Percentiles rank a stretch among this genome's conserved stretches.
These are phyloP conservation scores for Talaromyces adpressus DNA, from an alignment of 495 filamentous ascomycete genomes.

Conservation along the genomic window DNA sequence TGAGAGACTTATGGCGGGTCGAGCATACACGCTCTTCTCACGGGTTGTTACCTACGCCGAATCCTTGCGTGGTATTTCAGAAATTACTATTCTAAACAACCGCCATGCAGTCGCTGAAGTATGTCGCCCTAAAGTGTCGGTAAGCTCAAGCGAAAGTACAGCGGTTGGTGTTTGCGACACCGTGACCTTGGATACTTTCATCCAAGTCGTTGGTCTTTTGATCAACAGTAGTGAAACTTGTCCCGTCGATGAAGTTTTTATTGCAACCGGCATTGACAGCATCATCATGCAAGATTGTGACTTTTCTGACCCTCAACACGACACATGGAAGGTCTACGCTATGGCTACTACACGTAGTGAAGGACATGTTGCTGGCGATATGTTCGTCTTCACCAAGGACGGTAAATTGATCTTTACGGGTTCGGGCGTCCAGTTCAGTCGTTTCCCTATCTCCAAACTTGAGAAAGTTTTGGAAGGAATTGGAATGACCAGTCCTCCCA, in stretches of 20 bases:
- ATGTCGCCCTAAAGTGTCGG: not conserved
- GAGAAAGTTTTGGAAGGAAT: conserved; percentile 15
- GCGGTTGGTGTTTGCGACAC: conserved; percentile 16
- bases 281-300: conserved; percentile 13
- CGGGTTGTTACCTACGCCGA: conserved; percentile 20
- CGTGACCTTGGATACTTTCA: conserved; percentile 23
- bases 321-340: conserved; percentile 21
- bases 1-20: conserved; percentile 10
- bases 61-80: conserved; percentile 15
- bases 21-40: conserved; percentile 20
- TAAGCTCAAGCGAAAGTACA: conserved; percentile 14
- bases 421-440: conserved; percentile 16
- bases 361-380: conserved; percentile 17
- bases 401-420: conserved; percentile 14
- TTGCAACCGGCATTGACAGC: conserved; percentile 17
- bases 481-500: conserved; percentile 1
- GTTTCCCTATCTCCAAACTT: conserved; percentile 13
- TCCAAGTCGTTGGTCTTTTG: conserved; percentile 28
- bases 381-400: conserved; percentile 19
- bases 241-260: conserved; percentile 18
- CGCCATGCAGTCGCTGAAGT: conserved; percentile 18
- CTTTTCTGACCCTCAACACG: not conserved
- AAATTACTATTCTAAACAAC: conserved; percentile 15
- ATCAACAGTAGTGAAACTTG: conserved; percentile 21
- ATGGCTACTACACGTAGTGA: conserved; percentile 13